phyloP scores from a whole-genome alignment of 108 stramenopile species.

The Pseudonitzschia multistriata region DNA sequence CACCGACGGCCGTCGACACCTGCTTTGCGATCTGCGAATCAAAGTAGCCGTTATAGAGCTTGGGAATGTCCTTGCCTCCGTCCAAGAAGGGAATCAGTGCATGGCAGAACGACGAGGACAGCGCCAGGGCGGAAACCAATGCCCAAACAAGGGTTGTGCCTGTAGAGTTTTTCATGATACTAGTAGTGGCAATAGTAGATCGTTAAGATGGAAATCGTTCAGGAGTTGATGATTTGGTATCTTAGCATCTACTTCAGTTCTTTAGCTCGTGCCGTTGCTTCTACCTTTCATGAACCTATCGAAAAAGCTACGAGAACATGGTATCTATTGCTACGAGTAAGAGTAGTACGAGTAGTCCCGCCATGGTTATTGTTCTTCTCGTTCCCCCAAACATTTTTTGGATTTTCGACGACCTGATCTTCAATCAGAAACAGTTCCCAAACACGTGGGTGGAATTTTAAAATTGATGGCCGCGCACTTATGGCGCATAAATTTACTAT shows the following conservation, averaged over 20 bases:
- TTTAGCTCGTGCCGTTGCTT: no score
- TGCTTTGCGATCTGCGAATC: constrained; percentile 78
- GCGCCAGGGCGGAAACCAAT: not conserved
- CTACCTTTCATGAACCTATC: not conserved
- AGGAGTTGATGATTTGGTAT: no score
- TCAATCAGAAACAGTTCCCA: not conserved
- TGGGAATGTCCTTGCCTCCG: constrained; percentile 78
- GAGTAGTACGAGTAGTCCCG: not conserved
- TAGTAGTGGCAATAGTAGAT: no score
- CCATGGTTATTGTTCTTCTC: not conserved
- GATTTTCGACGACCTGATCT: not conserved
- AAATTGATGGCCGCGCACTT: not conserved
- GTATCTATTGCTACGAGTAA: not conserved
- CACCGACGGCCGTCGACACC: constrained; percentile 55
- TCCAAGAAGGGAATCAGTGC: constrained; percentile 62
- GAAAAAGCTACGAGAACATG: not conserved
- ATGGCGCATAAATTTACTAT: no score
- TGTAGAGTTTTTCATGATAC: not conserved
- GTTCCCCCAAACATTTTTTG: not conserved
- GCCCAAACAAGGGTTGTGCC: not conserved
- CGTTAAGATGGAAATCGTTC: no score
- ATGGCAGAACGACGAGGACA: not conserved
- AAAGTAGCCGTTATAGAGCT: constrained; percentile 70
- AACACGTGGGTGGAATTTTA: not conserved
- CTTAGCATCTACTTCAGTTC: no score